A percentile compares a stretch with the other conserved stretches of the same genome.
phyloP scores from a whole-genome alignment of 2,329 filamentous ascomycete species.

The Verticillium albo-atrum region DNA sequence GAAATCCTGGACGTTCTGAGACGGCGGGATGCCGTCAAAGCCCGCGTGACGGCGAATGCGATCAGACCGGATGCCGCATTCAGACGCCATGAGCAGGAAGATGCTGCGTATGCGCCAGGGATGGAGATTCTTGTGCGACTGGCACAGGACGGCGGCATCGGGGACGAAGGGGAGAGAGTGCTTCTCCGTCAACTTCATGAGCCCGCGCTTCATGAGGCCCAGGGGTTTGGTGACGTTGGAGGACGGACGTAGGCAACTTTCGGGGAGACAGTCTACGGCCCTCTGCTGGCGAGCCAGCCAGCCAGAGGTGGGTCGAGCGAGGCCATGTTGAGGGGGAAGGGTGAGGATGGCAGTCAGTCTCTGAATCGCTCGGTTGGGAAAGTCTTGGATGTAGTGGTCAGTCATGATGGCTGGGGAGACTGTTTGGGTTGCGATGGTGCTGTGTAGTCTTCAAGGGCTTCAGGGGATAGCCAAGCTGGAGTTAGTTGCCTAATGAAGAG shows the following conservation, averaged over 20 bases:
- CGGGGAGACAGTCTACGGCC: constrained; percentile 14
- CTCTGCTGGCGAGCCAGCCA: constrained; percentile 32
- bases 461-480: no score
- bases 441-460: background rate
- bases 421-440: no score
- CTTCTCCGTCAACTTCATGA: constrained; percentile 23
- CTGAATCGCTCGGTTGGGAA: constrained; percentile 19
- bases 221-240: constrained; percentile 15
- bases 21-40: background rate
- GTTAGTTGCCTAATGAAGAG: no score
- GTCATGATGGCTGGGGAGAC: background rate
- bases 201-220: constrained; percentile 24
- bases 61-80: constrained; percentile 30
- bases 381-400: constrained; percentile 9
- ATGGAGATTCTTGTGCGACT: constrained; percentile 33
- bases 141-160: constrained; percentile 33
- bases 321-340: constrained; percentile 25
- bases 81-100: constrained; percentile 35
- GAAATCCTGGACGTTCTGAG: constrained; percentile 15
- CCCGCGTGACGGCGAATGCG: constrained; percentile 16
- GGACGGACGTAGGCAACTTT: constrained; percentile 20
- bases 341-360: constrained; percentile 30
- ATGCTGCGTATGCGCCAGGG: constrained; percentile 37
- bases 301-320: constrained; percentile 21
- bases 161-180: constrained; percentile 17